phyloP scores from a whole-genome alignment of 768 basidiomycete genomes.

The Suillus cothurnatus region DNA sequence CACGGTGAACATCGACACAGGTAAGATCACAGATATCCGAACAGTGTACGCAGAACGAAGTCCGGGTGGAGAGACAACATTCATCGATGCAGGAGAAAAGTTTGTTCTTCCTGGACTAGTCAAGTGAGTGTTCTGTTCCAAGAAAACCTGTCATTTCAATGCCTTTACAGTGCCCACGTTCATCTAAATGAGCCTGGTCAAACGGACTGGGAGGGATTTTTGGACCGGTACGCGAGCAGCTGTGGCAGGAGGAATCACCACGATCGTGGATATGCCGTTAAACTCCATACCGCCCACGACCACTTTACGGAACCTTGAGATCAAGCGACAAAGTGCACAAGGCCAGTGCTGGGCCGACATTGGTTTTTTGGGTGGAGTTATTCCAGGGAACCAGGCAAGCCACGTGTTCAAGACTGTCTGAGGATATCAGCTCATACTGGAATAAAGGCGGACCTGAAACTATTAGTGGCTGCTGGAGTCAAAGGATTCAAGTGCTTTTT shows the following conservation, averaged over 20 bases:
- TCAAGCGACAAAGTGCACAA: constrained; percentile 70
- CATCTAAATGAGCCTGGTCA: constrained; percentile 94
- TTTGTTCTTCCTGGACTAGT: constrained; percentile 77
- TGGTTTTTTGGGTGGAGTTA: constrained; percentile 88
- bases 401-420: not conserved
- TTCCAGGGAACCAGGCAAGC: constrained; percentile 85
- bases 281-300: constrained; percentile 98
- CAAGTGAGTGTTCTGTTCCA: constrained; percentile 51
- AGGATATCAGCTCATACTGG: not conserved
- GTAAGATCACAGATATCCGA: constrained; percentile 62
- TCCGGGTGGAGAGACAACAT: constrained; percentile 29
- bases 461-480: constrained; percentile 79
- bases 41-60: constrained; percentile 27
- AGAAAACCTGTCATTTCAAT: not conserved
- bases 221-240: constrained; percentile 90
- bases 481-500: constrained; percentile 98
- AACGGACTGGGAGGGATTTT: constrained; percentile 94
- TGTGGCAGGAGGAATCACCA: constrained; percentile 92
- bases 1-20: constrained; percentile 54
- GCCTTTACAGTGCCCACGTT: constrained; percentile 69
- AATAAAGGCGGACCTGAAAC: constrained; percentile 65
- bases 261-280: constrained; percentile 96
- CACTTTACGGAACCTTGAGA: constrained; percentile 70
- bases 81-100: constrained; percentile 53
- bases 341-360: constrained; percentile 74